Percentiles rank a stretch among this genome's conserved stretches.
These are phyloP conservation scores for Polygonum aviculare DNA, from an alignment of 148 eudicot species.

Conservation along the genomic window DNA sequence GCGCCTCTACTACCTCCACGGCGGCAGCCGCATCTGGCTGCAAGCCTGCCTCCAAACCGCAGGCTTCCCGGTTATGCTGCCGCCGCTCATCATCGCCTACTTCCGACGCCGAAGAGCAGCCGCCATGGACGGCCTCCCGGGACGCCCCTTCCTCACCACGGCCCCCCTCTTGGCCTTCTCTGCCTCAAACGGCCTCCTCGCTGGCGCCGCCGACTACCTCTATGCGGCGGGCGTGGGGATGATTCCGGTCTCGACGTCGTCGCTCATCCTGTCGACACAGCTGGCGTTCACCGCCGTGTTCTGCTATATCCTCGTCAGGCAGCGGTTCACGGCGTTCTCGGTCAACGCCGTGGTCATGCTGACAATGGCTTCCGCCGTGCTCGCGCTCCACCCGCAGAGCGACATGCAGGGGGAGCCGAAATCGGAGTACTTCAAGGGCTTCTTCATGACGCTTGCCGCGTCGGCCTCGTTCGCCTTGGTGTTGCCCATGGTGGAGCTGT, in stretches of 20 bases:
- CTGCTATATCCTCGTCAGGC: constrained; percentile 40
- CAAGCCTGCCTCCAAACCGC: constrained; percentile 39
- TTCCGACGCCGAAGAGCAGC: constrained; percentile 21
- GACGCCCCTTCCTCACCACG: constrained; percentile 19
- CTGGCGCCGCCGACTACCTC: constrained; percentile 52
- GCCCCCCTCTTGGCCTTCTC: constrained; percentile 17
- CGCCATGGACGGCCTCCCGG: background rate
- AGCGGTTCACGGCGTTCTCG: constrained; percentile 50
- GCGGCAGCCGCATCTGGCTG: constrained; percentile 61
- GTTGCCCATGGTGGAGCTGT: constrained; percentile 52
- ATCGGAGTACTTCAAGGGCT: constrained; percentile 33
- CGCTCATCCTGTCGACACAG: constrained; percentile 54
- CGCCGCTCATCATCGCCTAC: constrained; percentile 30
- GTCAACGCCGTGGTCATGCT: constrained; percentile 44
- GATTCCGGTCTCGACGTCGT: constrained; percentile 58
- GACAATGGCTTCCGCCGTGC: constrained; percentile 45
- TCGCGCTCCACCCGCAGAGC: constrained; percentile 40
- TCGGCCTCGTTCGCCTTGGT: constrained; percentile 42
- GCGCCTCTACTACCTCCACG: constrained; percentile 63
- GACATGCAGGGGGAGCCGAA: constrained; percentile 32
- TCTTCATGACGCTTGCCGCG: constrained; percentile 38
- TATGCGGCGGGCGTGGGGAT: constrained; percentile 46
- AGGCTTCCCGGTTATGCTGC: constrained; percentile 51
- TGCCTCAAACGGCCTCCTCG: constrained; percentile 27
- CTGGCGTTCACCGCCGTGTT: constrained; percentile 53